phyloP scores from a whole-genome alignment of 1,284 basidiomycete species.

The Limonomyces culmigenus region DNA sequence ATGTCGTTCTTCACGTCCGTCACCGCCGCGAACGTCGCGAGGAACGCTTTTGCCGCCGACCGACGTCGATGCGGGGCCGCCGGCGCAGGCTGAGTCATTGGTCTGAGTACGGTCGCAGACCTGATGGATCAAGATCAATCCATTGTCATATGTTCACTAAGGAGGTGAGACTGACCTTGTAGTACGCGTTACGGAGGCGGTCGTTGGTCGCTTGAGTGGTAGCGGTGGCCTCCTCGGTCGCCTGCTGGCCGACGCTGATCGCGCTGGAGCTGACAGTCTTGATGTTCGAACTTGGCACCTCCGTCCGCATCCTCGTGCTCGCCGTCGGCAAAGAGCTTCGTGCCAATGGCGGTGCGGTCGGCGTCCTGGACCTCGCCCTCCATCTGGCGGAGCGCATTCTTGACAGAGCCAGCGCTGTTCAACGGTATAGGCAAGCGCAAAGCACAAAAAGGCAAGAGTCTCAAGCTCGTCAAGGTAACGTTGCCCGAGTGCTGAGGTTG shows the following conservation, averaged over 20 bases:
- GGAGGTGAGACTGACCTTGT: conserved; percentile 21
- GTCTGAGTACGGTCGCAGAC: conserved; percentile 43
- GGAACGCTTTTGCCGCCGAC: conserved; percentile 94
- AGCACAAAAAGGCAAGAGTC: conserved; percentile 40
- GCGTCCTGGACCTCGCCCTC: conserved; percentile 42
- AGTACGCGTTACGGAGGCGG: conserved; percentile 30
- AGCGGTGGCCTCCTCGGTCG: conserved; percentile 23
- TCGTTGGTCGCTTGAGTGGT: conserved; percentile 20
- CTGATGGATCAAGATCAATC: conserved; percentile 15
- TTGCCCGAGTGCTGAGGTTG: too few relatives aligned
- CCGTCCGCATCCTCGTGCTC: conserved; percentile 20
- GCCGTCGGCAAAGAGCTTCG: conserved; percentile 25
- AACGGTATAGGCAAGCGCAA: conserved; percentile 44
- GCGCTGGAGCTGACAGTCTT: conserved; percentile 35
- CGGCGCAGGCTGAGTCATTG: too few relatives aligned
- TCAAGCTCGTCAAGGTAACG: too few relatives aligned
- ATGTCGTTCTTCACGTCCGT: conserved; percentile 98
- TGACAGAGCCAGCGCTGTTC: conserved; percentile 29
- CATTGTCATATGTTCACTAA: not conserved
- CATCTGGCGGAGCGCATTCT: conserved; percentile 29
- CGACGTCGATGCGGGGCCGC: too few relatives aligned
- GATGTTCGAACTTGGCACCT: conserved; percentile 33
- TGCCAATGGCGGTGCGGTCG: conserved; percentile 29
- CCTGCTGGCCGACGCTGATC: conserved; percentile 33
- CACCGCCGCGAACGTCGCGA: conserved; percentile 89